phyloP scores from a whole-genome alignment of 2,329 filamentous ascomycete species.

The Penicillium brasilianum region DNA sequence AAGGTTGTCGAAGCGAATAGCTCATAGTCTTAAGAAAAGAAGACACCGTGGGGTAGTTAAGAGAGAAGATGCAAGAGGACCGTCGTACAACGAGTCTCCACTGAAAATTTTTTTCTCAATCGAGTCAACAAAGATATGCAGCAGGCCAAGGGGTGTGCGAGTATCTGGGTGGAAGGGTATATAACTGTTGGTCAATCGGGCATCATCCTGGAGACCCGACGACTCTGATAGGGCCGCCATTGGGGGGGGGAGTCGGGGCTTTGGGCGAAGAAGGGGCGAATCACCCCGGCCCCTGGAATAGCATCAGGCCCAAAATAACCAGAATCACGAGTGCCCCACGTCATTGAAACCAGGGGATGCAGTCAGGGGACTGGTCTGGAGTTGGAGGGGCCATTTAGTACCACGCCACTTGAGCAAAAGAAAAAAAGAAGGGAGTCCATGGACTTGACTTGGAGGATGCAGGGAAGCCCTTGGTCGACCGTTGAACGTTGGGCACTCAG shows the following conservation, averaged over 20 bases:
- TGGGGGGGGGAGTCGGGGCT: too few relatives aligned
- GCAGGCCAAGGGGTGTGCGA: conserved; percentile 20
- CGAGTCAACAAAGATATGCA: conserved; percentile 26
- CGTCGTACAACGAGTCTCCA: conserved; percentile 10
- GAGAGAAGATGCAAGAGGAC: conserved; percentile 7
- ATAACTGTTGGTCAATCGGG: conserved; percentile 33
- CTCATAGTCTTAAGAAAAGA: conserved; percentile 29
- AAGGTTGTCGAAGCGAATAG: conserved; percentile 18
- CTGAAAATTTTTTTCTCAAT: conserved; percentile 16
- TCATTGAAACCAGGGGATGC: conserved; percentile 20
- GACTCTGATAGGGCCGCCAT: conserved; percentile 30
- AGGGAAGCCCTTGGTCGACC: conserved; percentile 7
- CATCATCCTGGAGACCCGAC: conserved; percentile 25
- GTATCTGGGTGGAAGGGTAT: conserved; percentile 23
- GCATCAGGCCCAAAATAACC: conserved; percentile 25
- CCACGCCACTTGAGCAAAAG: background rate
- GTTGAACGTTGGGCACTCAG: conserved; percentile 12
- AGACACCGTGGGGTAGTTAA: conserved; percentile 11
- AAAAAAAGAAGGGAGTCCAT: background rate
- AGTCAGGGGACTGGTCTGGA: background rate
- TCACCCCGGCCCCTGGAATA: conserved; percentile 26
- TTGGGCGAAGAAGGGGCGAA: conserved; percentile 29
- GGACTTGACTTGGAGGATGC: background rate
- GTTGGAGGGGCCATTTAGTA: background rate
- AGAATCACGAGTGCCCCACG: conserved; percentile 14